Conservation (phyloP, 768 basidiomycete species). For the Leccinum olivaceopallidum region DNA sequence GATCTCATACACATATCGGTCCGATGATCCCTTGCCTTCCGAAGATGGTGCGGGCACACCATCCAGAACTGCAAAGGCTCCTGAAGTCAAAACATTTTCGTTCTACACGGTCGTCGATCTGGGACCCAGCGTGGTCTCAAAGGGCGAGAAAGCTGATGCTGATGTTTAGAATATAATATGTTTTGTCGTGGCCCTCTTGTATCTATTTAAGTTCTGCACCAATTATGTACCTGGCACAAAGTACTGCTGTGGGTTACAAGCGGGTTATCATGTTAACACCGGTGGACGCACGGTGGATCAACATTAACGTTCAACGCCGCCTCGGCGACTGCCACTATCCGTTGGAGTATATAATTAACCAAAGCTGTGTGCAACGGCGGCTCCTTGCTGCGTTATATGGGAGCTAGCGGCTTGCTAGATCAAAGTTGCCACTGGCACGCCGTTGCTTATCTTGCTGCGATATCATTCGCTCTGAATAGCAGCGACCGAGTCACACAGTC, state of each 20-base stretch:
- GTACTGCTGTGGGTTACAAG: not conserved
- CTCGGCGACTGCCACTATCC: not conserved
- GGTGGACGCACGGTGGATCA: not conserved
- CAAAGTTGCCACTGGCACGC: not conserved
- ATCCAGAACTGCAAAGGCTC: conserved; percentile 47
- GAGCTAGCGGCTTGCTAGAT: not conserved
- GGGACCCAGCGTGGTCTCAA: conserved; percentile 64
- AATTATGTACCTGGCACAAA: not conserved
- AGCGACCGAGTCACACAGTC: not conserved
- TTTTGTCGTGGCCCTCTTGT: conserved; percentile 1
- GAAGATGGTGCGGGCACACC: conserved; percentile 56
- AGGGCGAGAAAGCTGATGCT: conserved; percentile 45
- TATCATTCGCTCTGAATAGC: not conserved
- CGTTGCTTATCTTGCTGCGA: not conserved
- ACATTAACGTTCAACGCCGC: too few relatives aligned
- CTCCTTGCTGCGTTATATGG: too few relatives aligned
- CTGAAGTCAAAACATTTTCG: conserved; percentile 85
- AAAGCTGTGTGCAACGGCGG: not conserved
- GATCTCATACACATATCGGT: conserved; percentile 90
- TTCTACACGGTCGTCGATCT: conserved; percentile 87
- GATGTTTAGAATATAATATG: conserved; percentile 13
- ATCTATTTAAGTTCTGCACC: not conserved
- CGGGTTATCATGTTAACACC: not conserved
- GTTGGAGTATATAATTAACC: not conserved
- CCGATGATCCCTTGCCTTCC: conserved; percentile 77